Percentiles rank a stretch among this genome's conserved stretches.
These are phyloP conservation scores for Fraxinus angustifolia DNA, from an alignment of 305 asterid species.

Conservation along the genomic window DNA sequence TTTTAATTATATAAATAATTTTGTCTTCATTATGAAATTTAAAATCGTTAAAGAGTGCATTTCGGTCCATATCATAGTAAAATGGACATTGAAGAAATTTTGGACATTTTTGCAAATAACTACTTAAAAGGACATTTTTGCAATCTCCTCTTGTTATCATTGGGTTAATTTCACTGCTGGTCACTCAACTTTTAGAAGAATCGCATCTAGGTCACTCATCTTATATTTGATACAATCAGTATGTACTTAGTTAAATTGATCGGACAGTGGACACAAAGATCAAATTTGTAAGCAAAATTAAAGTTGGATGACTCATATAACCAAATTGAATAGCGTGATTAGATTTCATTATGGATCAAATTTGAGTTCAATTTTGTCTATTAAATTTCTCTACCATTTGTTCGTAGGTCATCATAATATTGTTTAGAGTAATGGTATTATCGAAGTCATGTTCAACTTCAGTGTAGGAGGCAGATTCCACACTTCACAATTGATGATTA, in stretches of 20 bases:
- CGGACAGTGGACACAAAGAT: not conserved
- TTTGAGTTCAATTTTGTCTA: not conserved
- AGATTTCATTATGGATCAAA: not conserved
- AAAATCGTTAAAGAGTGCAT: too few relatives aligned
- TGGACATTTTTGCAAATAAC: too few relatives aligned
- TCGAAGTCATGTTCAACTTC: not conserved
- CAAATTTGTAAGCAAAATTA: not conserved
- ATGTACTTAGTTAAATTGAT: not conserved
- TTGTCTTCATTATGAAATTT: too few relatives aligned
- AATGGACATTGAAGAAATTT: too few relatives aligned
- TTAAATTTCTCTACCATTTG: not conserved
- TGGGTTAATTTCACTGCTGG: not conserved
- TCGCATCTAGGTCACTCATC: not conserved
- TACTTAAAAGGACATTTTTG: too few relatives aligned
- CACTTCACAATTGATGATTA: too few relatives aligned
- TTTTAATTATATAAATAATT: too few relatives aligned
- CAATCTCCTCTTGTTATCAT: not conserved
- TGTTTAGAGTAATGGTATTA: not conserved
- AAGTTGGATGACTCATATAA: not conserved
- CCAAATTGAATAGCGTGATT: not conserved
- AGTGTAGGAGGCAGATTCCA: too few relatives aligned
- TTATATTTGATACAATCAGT: not conserved
- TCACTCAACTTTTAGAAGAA: not conserved
- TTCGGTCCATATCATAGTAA: too few relatives aligned
- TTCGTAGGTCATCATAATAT: not conserved